These are phyloP conservation scores for Canavalia gladiata DNA, from an alignment of 306 rosid species.

Conservation along the genomic window DNA sequence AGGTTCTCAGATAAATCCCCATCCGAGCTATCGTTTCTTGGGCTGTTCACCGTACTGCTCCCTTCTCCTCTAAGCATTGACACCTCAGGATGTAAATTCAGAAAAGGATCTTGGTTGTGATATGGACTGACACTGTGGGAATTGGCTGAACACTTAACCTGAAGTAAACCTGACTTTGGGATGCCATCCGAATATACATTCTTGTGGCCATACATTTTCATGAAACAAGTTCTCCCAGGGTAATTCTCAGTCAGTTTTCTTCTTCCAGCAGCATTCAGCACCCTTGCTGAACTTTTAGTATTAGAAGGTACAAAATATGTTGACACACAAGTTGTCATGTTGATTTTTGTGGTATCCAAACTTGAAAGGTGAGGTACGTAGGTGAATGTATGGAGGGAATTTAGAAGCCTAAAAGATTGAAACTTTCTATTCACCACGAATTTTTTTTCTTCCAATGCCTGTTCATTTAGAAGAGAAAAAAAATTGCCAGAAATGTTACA, in stretches of 20 bases:
- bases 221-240: conserved; percentile 53
- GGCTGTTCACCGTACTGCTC: conserved; percentile 50
- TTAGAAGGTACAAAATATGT: conserved; percentile 59
- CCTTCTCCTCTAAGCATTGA: conserved; percentile 87
- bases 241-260: conserved; percentile 52
- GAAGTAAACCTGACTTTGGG: conserved; percentile 52
- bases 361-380: conserved; percentile 36
- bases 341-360: conserved; percentile 21
- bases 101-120: conserved; percentile 77
- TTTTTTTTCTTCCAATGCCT: conserved; percentile 61
- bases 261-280: conserved; percentile 56
- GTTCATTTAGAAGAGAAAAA: conserved; percentile 35
- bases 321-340: conserved; percentile 66
- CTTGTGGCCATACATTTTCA: conserved; percentile 55
- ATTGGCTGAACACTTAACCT: conserved; percentile 62
- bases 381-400: conserved; percentile 27
- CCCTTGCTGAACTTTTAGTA: conserved; percentile 59
- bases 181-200: conserved; percentile 48
- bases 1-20: conserved; percentile 63
- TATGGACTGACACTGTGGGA: conserved; percentile 62
- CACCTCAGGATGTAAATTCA: conserved; percentile 86
- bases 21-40: conserved; percentile 64
- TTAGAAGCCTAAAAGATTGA: conserved; percentile 44
- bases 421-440: conserved; percentile 46
- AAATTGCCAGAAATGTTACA: neutral